Percentiles rank a stretch among this genome's conserved stretches.
These are phyloP conservation scores for Skeletonema costatum DNA, from an alignment of 108 stramenopile species.

Conservation along the genomic window DNA sequence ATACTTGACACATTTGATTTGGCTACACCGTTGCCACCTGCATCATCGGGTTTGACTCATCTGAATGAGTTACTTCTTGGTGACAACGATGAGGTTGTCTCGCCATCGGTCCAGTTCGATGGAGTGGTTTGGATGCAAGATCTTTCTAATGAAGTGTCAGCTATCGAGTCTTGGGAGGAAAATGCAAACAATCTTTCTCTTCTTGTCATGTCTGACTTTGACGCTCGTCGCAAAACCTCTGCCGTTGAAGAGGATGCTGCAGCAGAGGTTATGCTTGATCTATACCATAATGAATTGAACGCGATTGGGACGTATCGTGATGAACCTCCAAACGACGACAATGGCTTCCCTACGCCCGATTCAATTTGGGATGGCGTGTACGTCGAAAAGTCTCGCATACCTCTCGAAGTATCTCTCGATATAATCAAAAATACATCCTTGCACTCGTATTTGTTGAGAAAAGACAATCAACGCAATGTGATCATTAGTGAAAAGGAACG, in stretches of 20 bases:
- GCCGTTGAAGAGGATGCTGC: conserved; percentile 6
- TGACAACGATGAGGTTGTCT: background rate
- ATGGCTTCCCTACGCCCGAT: background rate
- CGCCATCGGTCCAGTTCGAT: background rate
- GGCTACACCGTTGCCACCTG: background rate
- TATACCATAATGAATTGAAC: conserved; percentile 3
- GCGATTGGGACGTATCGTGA: background rate
- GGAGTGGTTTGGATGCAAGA: conserved; percentile 22
- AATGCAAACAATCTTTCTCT: conserved; percentile 35
- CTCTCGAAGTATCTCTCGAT: conserved; percentile 15
- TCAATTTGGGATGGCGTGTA: conserved; percentile 19
- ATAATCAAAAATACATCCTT: conserved; percentile 21
- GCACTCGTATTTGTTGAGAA: conserved; percentile 27
- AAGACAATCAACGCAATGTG: conserved; percentile 32
- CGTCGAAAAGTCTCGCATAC: background rate
- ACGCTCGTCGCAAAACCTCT: conserved; percentile 15
- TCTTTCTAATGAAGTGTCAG: conserved; percentile 17
- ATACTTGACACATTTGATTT: conserved; percentile 30
- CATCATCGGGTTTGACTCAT: background rate
- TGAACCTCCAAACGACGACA: background rate
- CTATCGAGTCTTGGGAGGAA: conserved; percentile 35
- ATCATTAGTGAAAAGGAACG: conserved; percentile 18
- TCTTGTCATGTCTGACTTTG: conserved; percentile 32
- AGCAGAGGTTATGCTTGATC: conserved; percentile 9
- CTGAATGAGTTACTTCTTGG: background rate